phyloP scores from a whole-genome alignment of 495 filamentous ascomycete species.

The Trichocladium uniseriatum region DNA sequence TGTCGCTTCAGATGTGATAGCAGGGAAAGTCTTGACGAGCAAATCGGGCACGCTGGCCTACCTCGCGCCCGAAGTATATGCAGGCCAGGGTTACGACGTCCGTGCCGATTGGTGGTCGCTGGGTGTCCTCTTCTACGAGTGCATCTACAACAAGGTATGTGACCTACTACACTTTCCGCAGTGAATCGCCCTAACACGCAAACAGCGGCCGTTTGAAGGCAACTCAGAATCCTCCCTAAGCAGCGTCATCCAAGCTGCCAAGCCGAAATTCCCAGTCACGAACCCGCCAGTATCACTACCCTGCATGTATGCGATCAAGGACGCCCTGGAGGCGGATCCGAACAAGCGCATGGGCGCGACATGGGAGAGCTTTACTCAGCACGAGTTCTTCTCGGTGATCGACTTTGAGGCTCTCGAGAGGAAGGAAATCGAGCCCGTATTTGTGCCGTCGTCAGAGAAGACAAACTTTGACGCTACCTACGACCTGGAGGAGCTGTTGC shows the following conservation, averaged over 20 bases:
- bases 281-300: slow-evolving; percentile 75
- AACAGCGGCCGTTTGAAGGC: slow-evolving; percentile 78
- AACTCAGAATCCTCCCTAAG: slow-evolving; percentile 72
- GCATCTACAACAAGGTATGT: slow-evolving; percentile 94
- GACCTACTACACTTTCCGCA: neutral
- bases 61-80: slow-evolving; percentile 91
- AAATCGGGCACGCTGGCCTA: slow-evolving; percentile 96
- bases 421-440: slow-evolving; percentile 87
- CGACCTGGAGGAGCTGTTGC: slow-evolving; percentile 83
- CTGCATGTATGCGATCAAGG: slow-evolving; percentile 78
- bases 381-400: slow-evolving; percentile 79
- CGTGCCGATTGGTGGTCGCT: slow-evolving; percentile 98
- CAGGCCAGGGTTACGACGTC: slow-evolving; percentile 71
- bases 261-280: slow-evolving; percentile 80
- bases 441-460: slow-evolving; percentile 89
- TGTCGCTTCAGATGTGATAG: slow-evolving; percentile 85
- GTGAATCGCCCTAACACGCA: slow-evolving; percentile 28
- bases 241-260: slow-evolving; percentile 70
- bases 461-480: slow-evolving; percentile 99
- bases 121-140: slow-evolving; percentile 95
- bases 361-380: slow-evolving; percentile 72
- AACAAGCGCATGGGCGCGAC: slow-evolving; percentile 70
- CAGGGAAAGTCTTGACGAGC: slow-evolving; percentile 77
- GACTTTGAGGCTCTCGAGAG: slow-evolving; percentile 79
- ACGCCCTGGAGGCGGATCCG: slow-evolving; percentile 71